A percentile compares a stretch with the other conserved stretches of the same genome.
Conservation (phyloP, 768 basidiomycete species). For the Trametes gibbosa region DNA sequence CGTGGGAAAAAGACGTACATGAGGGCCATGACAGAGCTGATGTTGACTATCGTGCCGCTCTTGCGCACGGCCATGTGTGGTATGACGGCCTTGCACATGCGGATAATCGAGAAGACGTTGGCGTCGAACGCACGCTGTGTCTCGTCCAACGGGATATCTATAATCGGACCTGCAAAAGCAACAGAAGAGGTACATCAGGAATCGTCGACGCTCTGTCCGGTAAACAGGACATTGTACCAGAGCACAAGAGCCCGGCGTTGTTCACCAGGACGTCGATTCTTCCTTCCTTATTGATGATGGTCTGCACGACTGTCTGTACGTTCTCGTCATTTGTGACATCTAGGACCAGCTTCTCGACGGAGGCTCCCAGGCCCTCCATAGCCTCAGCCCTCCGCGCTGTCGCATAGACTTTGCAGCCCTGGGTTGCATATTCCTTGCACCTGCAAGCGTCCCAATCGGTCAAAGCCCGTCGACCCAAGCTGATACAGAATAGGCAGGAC, state of each 20-base stretch:
- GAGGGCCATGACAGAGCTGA: conserved; percentile 66
- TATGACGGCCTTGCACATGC: conserved; percentile 59
- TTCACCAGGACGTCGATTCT: conserved; percentile 75
- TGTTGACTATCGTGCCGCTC: conserved; percentile 69
- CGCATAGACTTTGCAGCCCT: conserved; percentile 74
- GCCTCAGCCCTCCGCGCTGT: conserved; percentile 61
- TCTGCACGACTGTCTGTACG: conserved; percentile 46
- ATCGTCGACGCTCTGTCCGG: neutral
- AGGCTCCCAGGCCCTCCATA: conserved; percentile 52
- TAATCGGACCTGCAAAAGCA: conserved; percentile 36
- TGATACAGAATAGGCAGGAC: neutral
- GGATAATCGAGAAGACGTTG: conserved; percentile 63
- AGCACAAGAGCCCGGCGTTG: conserved; percentile 54
- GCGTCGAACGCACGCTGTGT: conserved; percentile 60
- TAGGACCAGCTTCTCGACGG: conserved; percentile 48
- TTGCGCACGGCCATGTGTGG: conserved; percentile 70
- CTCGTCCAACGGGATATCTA: conserved; percentile 57
- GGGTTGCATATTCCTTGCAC: conserved; percentile 62
- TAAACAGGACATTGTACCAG: conserved; percentile 33
- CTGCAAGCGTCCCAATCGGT: conserved; percentile 31
- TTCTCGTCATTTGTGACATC: conserved; percentile 66
- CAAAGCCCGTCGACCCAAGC: neutral
- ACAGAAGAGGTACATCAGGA: neutral
- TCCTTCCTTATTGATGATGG: conserved; percentile 54
- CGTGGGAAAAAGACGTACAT: conserved; percentile 41